A percentile compares a stretch with the other conserved stretches of the same genome.
Evolutionary conservation across 352 stramenopile species (phyloP).

Genomic region (Phytophthora fragariaefolia): DNA sequence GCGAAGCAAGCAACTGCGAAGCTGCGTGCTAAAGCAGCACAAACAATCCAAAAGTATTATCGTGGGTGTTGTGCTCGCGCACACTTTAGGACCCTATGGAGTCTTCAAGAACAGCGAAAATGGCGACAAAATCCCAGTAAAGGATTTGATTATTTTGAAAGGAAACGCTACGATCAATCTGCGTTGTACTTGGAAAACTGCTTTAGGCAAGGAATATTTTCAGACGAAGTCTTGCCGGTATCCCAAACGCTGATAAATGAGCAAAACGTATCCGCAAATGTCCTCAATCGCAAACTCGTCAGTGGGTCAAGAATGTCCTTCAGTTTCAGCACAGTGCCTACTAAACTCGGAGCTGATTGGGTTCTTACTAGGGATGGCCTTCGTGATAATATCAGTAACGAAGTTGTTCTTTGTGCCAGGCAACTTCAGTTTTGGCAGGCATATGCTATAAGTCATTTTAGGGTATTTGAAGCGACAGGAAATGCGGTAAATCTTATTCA

Average conservation of each 20-base stretch:
- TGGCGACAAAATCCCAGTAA: slow-evolving; percentile 67
- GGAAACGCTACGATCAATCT: slow-evolving; percentile 47
- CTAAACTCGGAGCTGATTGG: slow-evolving; percentile 39
- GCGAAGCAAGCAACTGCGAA: slow-evolving; percentile 22
- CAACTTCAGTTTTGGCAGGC: slow-evolving; percentile 62
- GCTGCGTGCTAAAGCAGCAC: slow-evolving; percentile 37
- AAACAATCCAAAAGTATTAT: slow-evolving; percentile 52
- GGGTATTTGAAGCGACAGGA: slow-evolving; percentile 58
- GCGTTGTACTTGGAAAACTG: slow-evolving; percentile 61
- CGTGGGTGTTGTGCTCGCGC: slow-evolving; percentile 46
- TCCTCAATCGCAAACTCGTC: slow-evolving; percentile 6
- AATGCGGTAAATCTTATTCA: slow-evolving; percentile 49
- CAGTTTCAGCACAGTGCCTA: slow-evolving; percentile 54
- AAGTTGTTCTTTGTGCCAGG: slow-evolving; percentile 8
- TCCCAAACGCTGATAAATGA: background rate
- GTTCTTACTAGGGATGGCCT: slow-evolving; percentile 17
- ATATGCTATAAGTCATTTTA: slow-evolving; percentile 62
- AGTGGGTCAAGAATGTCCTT: slow-evolving; percentile 56
- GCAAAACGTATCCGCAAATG: background rate
- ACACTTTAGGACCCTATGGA: slow-evolving; percentile 42
- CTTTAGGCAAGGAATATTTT: slow-evolving; percentile 48
- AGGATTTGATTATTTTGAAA: slow-evolving; percentile 44
- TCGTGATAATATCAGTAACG: background rate
- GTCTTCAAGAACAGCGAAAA: slow-evolving; percentile 40
- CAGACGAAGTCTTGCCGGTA: slow-evolving; percentile 5